Evolutionary conservation across 768 basidiomycete genomes (phyloP), one percentile per base, ranked within the genome.

Genomic region (Kwoniella shandongensis): DNA sequence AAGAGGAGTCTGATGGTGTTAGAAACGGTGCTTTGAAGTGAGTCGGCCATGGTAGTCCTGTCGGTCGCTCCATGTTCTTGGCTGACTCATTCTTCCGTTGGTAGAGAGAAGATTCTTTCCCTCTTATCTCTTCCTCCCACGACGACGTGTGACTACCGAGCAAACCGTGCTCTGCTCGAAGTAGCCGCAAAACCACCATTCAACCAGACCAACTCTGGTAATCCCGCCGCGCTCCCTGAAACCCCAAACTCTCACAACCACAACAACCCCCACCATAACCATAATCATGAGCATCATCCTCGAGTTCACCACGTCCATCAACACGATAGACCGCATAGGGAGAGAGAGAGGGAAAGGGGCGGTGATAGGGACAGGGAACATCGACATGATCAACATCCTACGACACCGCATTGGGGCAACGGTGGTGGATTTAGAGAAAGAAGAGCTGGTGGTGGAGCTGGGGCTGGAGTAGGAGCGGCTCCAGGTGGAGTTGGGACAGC

Each of bases 121-220:
- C 84, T 90, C 13, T 81, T 97, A 44, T 83, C 85, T 72, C 81
- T 97, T 15, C 86, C 91, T 12, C 69, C 84, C 1, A 79, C 83
- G 18, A 93, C 91, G 1, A 82, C 86, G 59, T 88, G 94, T 85
- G 92, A 97, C 74, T 97, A 96, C 77, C 93, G 94, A 75, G 88
- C 90, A 10, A 94, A 94, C 54, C 59, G 66, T 23, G 63, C 68
- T 12, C 57, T 73, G 10, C 59, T 76, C 18, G 74, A 76, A 25
- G 65, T 59, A 13, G 72, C 70, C 17, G 51, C 63, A 3, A 64
- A 65, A 51, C 63, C 59, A 18, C 49, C 50, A 7, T 58, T 45
- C 44, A 58, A 58, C 35, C 39, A 35, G 26, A 25, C 18, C 30
- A 58, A 45, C 26, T 40, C 48, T 30, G 39, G n/a, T 17, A 49